A percentile compares a stretch with the other conserved stretches of the same genome.
Evolutionary conservation across 345 rosid genomes (phyloP).

Genomic region (Citrus reticulata): DNA sequence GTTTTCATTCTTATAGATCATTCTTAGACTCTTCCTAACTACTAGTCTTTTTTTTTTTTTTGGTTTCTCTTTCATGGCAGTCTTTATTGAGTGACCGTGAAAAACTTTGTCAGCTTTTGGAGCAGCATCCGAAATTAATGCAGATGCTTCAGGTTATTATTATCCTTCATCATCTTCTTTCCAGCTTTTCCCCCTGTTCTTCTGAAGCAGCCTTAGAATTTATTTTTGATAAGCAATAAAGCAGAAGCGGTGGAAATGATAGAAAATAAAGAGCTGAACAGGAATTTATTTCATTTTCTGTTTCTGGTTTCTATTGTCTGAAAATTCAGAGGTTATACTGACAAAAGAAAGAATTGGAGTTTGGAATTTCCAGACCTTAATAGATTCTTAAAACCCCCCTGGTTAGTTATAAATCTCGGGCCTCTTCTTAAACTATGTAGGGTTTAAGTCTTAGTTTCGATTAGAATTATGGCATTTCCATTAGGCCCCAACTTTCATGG

Average conservation of each 20-base stretch:
- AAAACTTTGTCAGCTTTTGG: conserved; percentile 95
- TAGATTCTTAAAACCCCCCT: not conserved
- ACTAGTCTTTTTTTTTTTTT: not conserved
- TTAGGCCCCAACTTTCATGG: not conserved
- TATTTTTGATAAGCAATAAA: not conserved
- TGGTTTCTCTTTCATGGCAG: conserved; percentile 40
- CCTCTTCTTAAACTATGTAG: not conserved
- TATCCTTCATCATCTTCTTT: not conserved
- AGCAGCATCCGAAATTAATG: conserved; percentile 93
- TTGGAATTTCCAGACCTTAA: not conserved
- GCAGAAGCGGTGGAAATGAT: not conserved
- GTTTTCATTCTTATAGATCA: not conserved
- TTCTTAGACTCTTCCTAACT: conserved; percentile 3
- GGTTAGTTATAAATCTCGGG: not conserved
- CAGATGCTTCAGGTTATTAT: conserved; percentile 91
- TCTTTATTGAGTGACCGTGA: conserved; percentile 83
- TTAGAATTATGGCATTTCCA: not conserved
- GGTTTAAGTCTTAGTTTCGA: not conserved
- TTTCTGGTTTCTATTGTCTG: not conserved
- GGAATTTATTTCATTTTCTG: not conserved
- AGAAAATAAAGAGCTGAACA: not conserved
- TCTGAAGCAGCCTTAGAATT: not conserved
- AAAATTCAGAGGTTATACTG: not conserved
- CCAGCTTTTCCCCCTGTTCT: not conserved
- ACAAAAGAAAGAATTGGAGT: not conserved